A percentile compares a stretch with the other conserved stretches of the same genome.
Evolutionary conservation across 108 stramenopile species (phyloP).

Genomic region (Conticribra weissflogii): DNA sequence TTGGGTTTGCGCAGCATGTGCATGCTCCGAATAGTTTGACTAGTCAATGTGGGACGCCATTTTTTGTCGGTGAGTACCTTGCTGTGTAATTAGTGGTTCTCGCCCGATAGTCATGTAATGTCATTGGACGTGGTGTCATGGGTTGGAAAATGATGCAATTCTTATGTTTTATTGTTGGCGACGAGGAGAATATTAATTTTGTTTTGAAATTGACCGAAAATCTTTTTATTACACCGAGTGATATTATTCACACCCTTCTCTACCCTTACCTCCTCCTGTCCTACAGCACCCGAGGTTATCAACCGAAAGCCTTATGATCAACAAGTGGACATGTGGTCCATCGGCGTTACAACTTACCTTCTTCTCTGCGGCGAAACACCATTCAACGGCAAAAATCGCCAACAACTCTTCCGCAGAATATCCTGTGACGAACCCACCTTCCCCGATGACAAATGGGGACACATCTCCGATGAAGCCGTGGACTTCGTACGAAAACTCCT

Average conservation of each 20-base stretch:
- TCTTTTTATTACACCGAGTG: too few relatives aligned
- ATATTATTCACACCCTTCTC: too few relatives aligned
- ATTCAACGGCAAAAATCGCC: conserved; percentile 85
- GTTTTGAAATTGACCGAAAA: too few relatives aligned
- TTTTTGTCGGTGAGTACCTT: conserved; percentile 85
- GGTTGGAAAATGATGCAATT: too few relatives aligned
- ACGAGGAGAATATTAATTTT: too few relatives aligned
- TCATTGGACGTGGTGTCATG: too few relatives aligned
- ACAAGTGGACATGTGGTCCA: conserved; percentile 88
- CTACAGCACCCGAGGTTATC: conserved; percentile 75
- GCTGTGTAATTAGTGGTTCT: too few relatives aligned
- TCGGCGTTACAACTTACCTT: conserved; percentile 89
- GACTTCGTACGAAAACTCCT: conserved; percentile 73
- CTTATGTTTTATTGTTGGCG: too few relatives aligned
- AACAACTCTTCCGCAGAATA: conserved; percentile 61
- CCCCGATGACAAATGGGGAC: conserved; percentile 76
- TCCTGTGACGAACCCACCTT: conserved; percentile 61
- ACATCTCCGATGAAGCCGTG: conserved; percentile 71
- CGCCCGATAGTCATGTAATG: too few relatives aligned
- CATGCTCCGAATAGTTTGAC: conserved; percentile 78
- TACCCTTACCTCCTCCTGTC: too few relatives aligned
- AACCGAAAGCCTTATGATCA: conserved; percentile 76
- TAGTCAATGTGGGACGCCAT: conserved; percentile 94
- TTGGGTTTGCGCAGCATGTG: conserved; percentile 92
- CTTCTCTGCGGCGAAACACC: conserved; percentile 85